Evolutionary conservation across 257 asterid species (phyloP), one percentile per base, ranked within the genome.

Genomic region (Sherardia arvensis): DNA sequence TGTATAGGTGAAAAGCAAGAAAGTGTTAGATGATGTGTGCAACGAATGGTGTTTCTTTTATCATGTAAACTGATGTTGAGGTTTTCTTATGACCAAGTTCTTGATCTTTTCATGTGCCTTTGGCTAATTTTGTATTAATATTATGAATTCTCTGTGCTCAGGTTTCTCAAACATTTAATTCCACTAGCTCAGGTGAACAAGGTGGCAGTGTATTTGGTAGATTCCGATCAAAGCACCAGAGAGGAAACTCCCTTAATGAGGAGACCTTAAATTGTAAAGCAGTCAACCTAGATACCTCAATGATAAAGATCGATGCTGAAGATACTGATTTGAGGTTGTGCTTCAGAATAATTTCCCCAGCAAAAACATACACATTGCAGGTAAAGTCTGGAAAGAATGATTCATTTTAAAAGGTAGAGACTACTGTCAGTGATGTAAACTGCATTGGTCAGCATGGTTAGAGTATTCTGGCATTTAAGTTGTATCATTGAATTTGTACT

Each of bases 271-370:
- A 91, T 58, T 84, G 84, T 71, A 84, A 76, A 74, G 79, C 95
- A 38, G 89, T 92, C 75, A 97, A 89, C 83, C 83, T 92, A 78
- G 95, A 77, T 53, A 85, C 97, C 59, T 84, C 99, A 64, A 89
- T 91, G 59, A 87, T 92, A 55, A 92, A 92, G 81, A 76, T 84
- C 55, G 99, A 92, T 73, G 97, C 96, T 26, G 99, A 92, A 67
- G 99, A 92, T 76, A 68, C 90, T 64, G 97, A 92, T 78, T 73
- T 92, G 73, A 86, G 97, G 70, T 85, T 92, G 21, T 92, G 99
- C 83, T 92, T 92, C 87, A 78, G 99, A 78, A 79, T 92, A 71
- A 92, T 92, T 69, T 92, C 99, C 23, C 99, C 99, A 33, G 69
- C 73, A 28, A 85, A 89, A 78, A 82, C 91, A 53, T 89, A 80